Evolutionary conservation across 108 stramenopile genomes (phyloP).

Genomic region (Cyclotella choctawhatcheeana): DNA sequence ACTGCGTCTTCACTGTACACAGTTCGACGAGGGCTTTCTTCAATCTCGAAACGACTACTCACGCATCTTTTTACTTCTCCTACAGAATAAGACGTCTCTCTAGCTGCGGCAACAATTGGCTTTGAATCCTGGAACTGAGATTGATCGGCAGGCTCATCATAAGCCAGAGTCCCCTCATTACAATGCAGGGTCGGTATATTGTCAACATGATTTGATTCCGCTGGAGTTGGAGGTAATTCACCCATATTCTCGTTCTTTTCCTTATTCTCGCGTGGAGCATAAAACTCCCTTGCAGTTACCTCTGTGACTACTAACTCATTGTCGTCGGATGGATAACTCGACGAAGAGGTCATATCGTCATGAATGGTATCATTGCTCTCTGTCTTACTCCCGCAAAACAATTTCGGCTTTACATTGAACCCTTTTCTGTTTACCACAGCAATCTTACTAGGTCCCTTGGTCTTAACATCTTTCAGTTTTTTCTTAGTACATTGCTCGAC

Average conservation of each 20-base stretch:
- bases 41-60: neutral
- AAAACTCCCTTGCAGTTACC: neutral
- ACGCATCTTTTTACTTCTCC: neutral
- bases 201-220: too few species aligned
- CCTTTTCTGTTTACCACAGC: neutral
- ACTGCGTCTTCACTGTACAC: neutral
- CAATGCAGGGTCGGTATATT: too few species aligned
- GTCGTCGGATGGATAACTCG: neutral
- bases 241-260: too few species aligned
- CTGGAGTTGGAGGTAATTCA: too few species aligned
- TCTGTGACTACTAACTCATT: neutral
- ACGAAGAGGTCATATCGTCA: neutral
- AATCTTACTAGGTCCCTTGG: too few species aligned
- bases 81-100: neutral
- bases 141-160: too few species aligned
- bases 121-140: too few species aligned
- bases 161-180: too few species aligned
- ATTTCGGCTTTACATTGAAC: neutral
- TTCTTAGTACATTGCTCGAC: neutral
- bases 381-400: neutral
- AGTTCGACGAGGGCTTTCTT: neutral
- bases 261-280: neutral
- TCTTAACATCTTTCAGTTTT: too few species aligned
- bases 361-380: neutral
- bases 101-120: neutral